phyloP scores from a whole-genome alignment of 2,329 filamentous ascomycete genomes.

The Acarospora socialis region DNA sequence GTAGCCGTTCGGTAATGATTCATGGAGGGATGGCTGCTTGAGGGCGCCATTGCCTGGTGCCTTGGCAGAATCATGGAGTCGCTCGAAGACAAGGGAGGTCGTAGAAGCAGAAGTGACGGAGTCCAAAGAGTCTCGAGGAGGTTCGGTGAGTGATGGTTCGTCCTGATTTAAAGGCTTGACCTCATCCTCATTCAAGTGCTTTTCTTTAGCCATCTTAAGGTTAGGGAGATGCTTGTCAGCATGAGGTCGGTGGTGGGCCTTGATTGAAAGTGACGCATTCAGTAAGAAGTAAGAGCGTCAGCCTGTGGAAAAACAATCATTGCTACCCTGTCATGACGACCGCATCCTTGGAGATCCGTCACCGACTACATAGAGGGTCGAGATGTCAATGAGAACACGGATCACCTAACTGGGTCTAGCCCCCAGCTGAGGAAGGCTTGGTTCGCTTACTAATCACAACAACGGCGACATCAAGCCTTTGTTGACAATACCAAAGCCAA shows the following conservation, averaged over 20 bases:
- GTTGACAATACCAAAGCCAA: too few relatives aligned
- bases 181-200: conserved; percentile 12
- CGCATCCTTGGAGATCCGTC: too few relatives aligned
- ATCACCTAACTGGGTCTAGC: too few relatives aligned
- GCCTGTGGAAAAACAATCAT: too few relatives aligned
- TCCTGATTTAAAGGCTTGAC: conserved; percentile 10
- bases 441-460: too few relatives aligned
- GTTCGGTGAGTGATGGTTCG: conserved; percentile 6
- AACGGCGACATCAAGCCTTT: too few relatives aligned
- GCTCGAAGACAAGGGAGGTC: conserved; percentile 19
- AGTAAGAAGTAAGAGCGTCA: too few relatives aligned
- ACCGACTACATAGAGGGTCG: too few relatives aligned
- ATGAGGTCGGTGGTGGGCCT: conserved; percentile 22
- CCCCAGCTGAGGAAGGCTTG: too few relatives aligned
- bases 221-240: conserved; percentile 21
- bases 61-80: conserved; percentile 13
- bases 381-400: too few relatives aligned
- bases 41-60: conserved; percentile 7
- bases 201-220: conserved; percentile 19
- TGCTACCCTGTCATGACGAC: too few relatives aligned
- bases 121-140: conserved; percentile 13
- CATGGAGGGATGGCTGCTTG: conserved; percentile 2
- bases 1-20: conserved; percentile 5
- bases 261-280: too few relatives aligned
- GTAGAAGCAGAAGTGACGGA: conserved; percentile 16